Conservation (phyloP, 345 rosid species). For the Rhizophora apiculata region DNA sequence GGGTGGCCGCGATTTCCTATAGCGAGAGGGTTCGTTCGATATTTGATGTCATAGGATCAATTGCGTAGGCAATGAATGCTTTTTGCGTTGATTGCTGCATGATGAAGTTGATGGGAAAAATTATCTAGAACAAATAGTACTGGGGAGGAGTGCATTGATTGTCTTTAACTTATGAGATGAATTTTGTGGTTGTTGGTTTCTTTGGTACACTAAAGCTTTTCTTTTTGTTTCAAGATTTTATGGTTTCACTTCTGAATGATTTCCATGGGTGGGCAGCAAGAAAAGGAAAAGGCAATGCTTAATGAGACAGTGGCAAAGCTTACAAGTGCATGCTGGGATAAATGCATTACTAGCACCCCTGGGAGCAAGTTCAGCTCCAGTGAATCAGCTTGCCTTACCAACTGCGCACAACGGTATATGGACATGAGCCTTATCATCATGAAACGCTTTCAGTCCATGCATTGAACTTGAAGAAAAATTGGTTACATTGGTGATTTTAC, state of each 20-base stretch:
- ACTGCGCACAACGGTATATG: constrained; percentile 81
- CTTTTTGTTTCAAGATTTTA: background rate
- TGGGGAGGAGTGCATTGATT: too few relatives aligned
- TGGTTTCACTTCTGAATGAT: constrained; percentile 3
- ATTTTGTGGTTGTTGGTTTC: background rate
- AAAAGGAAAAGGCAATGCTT: constrained; percentile 78
- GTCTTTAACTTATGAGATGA: too few relatives aligned
- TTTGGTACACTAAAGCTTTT: background rate
- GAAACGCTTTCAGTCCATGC: constrained; percentile 80
- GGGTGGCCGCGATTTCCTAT: too few relatives aligned
- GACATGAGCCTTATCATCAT: constrained; percentile 70
- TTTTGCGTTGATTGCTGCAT: too few relatives aligned
- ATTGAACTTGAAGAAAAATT: constrained; percentile 22
- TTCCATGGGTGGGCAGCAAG: constrained; percentile 52
- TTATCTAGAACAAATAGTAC: too few relatives aligned
- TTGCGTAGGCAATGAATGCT: too few relatives aligned
- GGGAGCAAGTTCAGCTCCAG: constrained; percentile 96
- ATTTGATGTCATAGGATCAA: too few relatives aligned
- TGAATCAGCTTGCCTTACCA: constrained; percentile 65
- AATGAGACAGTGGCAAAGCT: constrained; percentile 77
- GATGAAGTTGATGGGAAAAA: too few relatives aligned
- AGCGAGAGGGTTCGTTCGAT: too few relatives aligned
- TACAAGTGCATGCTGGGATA: constrained; percentile 92
- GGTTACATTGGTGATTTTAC: constrained; percentile 6
- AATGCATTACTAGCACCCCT: constrained; percentile 73